These are phyloP conservation scores for Cryptosporidium sp. DNA, from an alignment of 169 alveolate species.

Conservation along the genomic window DNA sequence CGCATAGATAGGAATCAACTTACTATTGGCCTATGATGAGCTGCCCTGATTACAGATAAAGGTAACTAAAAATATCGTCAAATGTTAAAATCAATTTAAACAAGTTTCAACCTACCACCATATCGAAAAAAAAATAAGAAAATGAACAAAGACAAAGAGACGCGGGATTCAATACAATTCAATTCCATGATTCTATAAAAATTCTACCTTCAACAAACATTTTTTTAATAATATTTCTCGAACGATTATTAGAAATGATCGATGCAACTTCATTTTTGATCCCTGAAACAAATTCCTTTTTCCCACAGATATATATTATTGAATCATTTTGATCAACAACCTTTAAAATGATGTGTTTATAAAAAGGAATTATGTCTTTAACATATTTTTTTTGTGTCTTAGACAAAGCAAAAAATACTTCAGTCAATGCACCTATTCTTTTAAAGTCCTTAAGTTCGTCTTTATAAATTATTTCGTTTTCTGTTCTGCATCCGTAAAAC, in stretches of 20 bases:
- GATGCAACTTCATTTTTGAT: slow-evolving; percentile 18
- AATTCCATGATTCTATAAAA: slow-evolving; percentile 58
- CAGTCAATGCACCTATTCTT: slow-evolving; percentile 6
- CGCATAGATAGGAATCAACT: slow-evolving; percentile 54
- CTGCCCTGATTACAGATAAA: slow-evolving; percentile 84
- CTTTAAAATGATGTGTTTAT: neutral
- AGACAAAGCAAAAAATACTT: slow-evolving; percentile 47
- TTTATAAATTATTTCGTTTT: slow-evolving; percentile 24
- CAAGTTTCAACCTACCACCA: slow-evolving; percentile 68
- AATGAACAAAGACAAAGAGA: slow-evolving; percentile 21
- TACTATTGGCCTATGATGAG: slow-evolving; percentile 87
- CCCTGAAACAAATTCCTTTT: slow-evolving; percentile 7
- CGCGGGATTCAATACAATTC: slow-evolving; percentile 16
- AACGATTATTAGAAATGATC: neutral
- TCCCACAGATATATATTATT: slow-evolving; percentile 53
- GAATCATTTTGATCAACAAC: neutral
- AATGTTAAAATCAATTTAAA: neutral
- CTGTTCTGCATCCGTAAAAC: slow-evolving; percentile 71
- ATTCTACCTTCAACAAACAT: slow-evolving; percentile 28
- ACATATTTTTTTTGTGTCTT: slow-evolving; percentile 19
- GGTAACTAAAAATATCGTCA: slow-evolving; percentile 81
- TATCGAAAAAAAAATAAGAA: slow-evolving; percentile 33
- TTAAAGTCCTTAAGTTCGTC: slow-evolving; percentile 46
- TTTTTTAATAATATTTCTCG: slow-evolving; percentile 1
- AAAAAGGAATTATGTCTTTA: slow-evolving; percentile 3